Percentiles rank a stretch among this genome's conserved stretches.
phyloP scores from a whole-genome alignment of 2,329 filamentous ascomycete species.

The Penicillium sp. region DNA sequence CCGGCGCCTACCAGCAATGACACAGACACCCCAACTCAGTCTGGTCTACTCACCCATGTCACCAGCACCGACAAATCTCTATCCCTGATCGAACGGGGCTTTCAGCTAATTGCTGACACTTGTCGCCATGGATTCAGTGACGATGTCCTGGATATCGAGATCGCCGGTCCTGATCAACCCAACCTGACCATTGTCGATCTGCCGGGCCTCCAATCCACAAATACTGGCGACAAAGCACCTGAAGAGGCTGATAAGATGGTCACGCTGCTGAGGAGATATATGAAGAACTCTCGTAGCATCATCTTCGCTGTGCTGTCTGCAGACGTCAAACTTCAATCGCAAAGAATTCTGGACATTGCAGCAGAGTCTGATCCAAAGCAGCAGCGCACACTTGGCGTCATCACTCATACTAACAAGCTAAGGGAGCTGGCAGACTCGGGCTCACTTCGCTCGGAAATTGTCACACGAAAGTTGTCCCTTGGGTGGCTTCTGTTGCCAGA shows the following conservation, averaged over 20 bases:
- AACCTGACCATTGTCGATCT: slow-evolving; percentile 64
- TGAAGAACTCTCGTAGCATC: slow-evolving; percentile 59
- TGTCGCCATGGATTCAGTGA: slow-evolving; percentile 29
- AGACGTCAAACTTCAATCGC: slow-evolving; percentile 56
- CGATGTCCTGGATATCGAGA: slow-evolving; percentile 60
- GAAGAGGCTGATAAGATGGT: slow-evolving; percentile 56
- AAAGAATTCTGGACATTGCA: slow-evolving; percentile 56
- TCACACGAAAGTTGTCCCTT: slow-evolving; percentile 45
- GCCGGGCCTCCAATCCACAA: slow-evolving; percentile 59
- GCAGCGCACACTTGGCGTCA: slow-evolving; percentile 45
- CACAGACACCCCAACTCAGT: background rate
- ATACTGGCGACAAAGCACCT: slow-evolving; percentile 49
- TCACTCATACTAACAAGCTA: slow-evolving; percentile 51
- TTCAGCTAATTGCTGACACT: slow-evolving; percentile 52
- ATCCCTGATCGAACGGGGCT: slow-evolving; percentile 55
- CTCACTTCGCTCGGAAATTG: slow-evolving; percentile 35
- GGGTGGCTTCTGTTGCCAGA: slow-evolving; percentile 43
- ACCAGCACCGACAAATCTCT: slow-evolving; percentile 36
- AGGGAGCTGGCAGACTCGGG: slow-evolving; percentile 39
- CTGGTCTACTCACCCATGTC: background rate
- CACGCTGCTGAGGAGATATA: slow-evolving; percentile 54
- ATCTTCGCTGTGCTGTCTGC: slow-evolving; percentile 59
- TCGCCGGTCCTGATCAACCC: slow-evolving; percentile 60
- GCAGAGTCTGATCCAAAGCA: slow-evolving; percentile 34
- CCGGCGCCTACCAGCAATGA: slow-evolving; percentile 3